Conservation (phyloP, 148 eudicot genomes). For the Vaccinium vitisidaea region DNA sequence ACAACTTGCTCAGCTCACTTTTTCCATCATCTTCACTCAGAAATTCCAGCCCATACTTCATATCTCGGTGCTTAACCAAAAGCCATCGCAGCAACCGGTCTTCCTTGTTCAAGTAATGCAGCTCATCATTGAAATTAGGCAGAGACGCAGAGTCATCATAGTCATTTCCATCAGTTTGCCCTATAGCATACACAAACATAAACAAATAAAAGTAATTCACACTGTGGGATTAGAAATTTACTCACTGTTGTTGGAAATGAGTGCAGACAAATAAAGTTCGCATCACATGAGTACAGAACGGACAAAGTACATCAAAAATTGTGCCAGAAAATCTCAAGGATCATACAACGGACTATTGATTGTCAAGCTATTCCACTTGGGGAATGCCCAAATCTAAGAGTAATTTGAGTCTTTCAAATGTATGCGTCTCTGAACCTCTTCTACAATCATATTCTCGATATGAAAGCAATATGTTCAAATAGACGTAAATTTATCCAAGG, state of each 20-base stretch:
- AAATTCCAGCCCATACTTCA: slow-evolving; percentile 39
- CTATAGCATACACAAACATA: slow-evolving; percentile 28
- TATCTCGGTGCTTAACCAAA: slow-evolving; percentile 69
- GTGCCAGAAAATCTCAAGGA: neutral
- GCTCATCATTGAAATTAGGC: slow-evolving; percentile 80
- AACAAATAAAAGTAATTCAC: neutral
- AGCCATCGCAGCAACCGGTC: slow-evolving; percentile 91
- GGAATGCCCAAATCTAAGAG: neutral
- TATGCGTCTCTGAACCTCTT: neutral
- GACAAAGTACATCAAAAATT: neutral
- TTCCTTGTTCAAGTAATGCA: slow-evolving; percentile 87
- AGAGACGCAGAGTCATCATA: slow-evolving; percentile 95
- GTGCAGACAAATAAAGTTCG: neutral
- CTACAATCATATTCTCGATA: neutral
- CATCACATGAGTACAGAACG: neutral
- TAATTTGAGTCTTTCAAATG: neutral
- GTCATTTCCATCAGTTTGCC: slow-evolving; percentile 91
- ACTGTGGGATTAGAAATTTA: neutral
- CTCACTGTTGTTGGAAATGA: neutral
- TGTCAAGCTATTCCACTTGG: neutral
- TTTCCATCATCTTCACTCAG: slow-evolving; percentile 31
- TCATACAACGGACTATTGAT: neutral
- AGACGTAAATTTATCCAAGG: neutral
- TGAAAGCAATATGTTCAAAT: neutral
- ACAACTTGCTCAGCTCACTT: slow-evolving; percentile 25